Percentiles rank a stretch among this genome's conserved stretches.
Conservation (phyloP, 1,139 yeast species). For the Candida tropicalis region DNA sequence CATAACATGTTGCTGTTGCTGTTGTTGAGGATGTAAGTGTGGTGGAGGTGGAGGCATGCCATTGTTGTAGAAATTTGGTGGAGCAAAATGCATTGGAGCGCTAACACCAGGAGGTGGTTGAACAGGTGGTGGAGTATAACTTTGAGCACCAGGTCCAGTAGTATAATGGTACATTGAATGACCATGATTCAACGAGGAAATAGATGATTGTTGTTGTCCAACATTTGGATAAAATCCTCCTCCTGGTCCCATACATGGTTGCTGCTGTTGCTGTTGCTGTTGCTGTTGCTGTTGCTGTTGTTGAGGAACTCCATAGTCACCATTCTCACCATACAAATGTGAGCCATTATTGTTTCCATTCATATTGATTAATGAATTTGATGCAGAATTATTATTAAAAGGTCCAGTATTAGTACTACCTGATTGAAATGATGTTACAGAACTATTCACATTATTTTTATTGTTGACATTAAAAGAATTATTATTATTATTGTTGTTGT, state of each 20-base stretch:
- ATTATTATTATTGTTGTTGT: conserved; percentile 6
- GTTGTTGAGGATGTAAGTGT: conserved; percentile 8
- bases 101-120: conserved; percentile 1
- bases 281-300: conserved; percentile 11
- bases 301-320: conserved; percentile 5
- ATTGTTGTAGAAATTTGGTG: conserved; percentile 7
- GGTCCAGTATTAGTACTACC: conserved; percentile 9
- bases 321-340: conserved; percentile 7
- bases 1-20: neutral
- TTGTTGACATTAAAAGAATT: conserved; percentile 9
- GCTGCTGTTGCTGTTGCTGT: conserved; percentile 9
- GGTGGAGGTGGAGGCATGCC: conserved; percentile 7
- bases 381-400: conserved; percentile 11
- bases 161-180: conserved; percentile 12
- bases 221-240: neutral
- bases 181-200: conserved; percentile 12
- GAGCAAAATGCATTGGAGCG: conserved; percentile 3
- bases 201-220: conserved; percentile 11
- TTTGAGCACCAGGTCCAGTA: conserved; percentile 8
- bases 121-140: conserved; percentile 10
- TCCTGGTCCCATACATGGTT: conserved; percentile 4
- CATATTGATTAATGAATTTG: conserved; percentile 10
- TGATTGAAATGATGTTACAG: conserved; percentile 12
- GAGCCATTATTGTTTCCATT: conserved; percentile 7
- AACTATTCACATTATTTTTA: conserved; percentile 11